Evolutionary conservation across 2,329 filamentous ascomycete species (phyloP), one percentile per base, ranked within the genome.

Genomic region (Pestalotiopsis sp.): DNA sequence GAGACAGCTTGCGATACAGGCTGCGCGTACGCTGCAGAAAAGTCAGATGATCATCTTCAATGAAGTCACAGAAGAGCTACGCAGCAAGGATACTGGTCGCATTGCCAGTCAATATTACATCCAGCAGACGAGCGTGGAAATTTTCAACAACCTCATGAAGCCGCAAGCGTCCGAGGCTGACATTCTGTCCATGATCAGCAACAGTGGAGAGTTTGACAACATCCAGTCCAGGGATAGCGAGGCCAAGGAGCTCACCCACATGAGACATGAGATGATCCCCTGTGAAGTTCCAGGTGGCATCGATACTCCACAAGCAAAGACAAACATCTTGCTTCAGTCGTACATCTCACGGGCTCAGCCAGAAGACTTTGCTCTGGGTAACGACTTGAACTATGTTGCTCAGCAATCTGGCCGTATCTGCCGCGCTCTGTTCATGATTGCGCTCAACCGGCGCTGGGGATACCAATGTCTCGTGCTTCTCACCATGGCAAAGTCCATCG

Each of bases 41-140:
- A 97, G 93, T 74, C 96, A 99, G 81, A 99, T 99, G 97, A 96
- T 99, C 75, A 96, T 99, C 68, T 99, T 95, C 84, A 98, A 99
- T 73, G 96, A 98, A 77, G 89, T 86, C 20, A 99, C 95, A 0
- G 95, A 98, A 73, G 95, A 98, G 75, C 88, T 99, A 9, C 91
- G 94, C 69, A 93, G 94, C 70, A 99, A 99, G 79, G 95, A 99
- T 75, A 92, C 98, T 64, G 96, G 96, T 3, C 91, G 96, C 17
- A 99, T 99, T 78, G 96, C 96, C 17, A 98, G 95, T 79, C 95
- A 99, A 79, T 99, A 92, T 77, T 99, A 99, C 77, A 95, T 99
- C 63, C 86, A 97, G 62, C 95, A 99, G 76, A 92, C 92, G 14
- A 98, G 93, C 79, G 92, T 99, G 71, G 92, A 98, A 78, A 93